Conservation (phyloP, 2,329 filamentous ascomycete genomes). For the Cytospora chrysosperma region DNA sequence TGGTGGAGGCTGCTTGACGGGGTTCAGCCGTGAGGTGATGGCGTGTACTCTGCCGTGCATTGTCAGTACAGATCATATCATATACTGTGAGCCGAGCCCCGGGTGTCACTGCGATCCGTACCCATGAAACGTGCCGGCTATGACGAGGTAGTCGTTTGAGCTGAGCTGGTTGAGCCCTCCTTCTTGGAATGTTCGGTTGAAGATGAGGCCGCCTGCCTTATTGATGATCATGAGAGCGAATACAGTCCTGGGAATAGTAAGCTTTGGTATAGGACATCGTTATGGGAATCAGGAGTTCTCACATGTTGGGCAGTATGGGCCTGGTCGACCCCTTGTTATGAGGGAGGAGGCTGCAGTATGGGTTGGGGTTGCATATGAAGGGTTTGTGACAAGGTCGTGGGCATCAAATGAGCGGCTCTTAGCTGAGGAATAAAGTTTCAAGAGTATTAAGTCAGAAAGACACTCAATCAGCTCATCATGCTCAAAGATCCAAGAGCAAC, state of each 20-base stretch:
- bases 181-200: constrained; percentile 90
- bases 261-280: not conserved
- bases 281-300: not conserved
- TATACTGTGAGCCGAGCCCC: constrained; percentile 20
- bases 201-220: constrained; percentile 95
- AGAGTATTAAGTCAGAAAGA: not conserved
- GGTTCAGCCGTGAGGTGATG: constrained; percentile 63
- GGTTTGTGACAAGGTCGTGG: not conserved
- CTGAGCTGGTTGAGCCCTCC: constrained; percentile 81
- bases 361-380: not conserved
- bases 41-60: constrained; percentile 57
- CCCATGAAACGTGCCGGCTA: constrained; percentile 97
- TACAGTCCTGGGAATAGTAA: constrained; percentile 66
- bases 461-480: not conserved
- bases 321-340: not conserved
- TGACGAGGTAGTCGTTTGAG: constrained; percentile 94
- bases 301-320: constrained; percentile 18
- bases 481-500: not conserved
- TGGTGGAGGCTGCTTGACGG: constrained; percentile 43
- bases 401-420: not conserved
- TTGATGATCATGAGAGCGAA: constrained; percentile 97
- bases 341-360: constrained; percentile 7
- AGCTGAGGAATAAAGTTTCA: not conserved
- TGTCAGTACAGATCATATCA: constrained; percentile 17
- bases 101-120: constrained; percentile 43